Conservation (phyloP, 148 eudicot genomes). For the Silene latifolia region DNA sequence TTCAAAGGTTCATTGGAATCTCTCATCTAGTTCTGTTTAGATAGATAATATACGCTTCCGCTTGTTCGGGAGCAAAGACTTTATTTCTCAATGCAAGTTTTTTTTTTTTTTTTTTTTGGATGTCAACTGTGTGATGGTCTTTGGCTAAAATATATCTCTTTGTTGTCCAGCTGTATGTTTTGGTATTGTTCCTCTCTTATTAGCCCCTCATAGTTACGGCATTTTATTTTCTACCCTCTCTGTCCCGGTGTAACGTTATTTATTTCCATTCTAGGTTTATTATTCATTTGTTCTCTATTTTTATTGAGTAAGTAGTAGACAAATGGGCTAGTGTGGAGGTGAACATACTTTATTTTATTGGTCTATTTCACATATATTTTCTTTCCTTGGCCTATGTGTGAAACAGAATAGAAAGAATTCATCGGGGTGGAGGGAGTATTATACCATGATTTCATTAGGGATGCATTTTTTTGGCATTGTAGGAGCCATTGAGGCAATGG, state of each 20-base stretch:
- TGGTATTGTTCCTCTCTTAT: background rate
- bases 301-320: too few relatives aligned
- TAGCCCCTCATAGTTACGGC: background rate
- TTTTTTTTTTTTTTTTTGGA: background rate
- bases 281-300: too few relatives aligned
- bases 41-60: slow-evolving; percentile 8
- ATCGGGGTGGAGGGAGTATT: background rate
- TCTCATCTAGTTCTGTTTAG: slow-evolving; percentile 27
- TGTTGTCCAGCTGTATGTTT: background rate
- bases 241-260: too few relatives aligned
- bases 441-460: background rate
- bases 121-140: slow-evolving; percentile 5
- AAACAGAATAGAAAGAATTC: too few relatives aligned
- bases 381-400: too few relatives aligned
- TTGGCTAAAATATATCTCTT: background rate
- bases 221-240: background rate
- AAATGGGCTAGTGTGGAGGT: too few relatives aligned
- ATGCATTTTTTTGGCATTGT: background rate
- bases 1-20: slow-evolving; percentile 79
- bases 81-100: slow-evolving; percentile 9
- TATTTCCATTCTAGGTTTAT: too few relatives aligned
- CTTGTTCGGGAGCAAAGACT: slow-evolving; percentile 5
- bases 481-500: too few relatives aligned
- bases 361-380: too few relatives aligned
- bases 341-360: too few relatives aligned